A percentile compares a stretch with the other conserved stretches of the same genome.
Conservation (phyloP, 768 basidiomycete species). For the Suillus subaureus region DNA sequence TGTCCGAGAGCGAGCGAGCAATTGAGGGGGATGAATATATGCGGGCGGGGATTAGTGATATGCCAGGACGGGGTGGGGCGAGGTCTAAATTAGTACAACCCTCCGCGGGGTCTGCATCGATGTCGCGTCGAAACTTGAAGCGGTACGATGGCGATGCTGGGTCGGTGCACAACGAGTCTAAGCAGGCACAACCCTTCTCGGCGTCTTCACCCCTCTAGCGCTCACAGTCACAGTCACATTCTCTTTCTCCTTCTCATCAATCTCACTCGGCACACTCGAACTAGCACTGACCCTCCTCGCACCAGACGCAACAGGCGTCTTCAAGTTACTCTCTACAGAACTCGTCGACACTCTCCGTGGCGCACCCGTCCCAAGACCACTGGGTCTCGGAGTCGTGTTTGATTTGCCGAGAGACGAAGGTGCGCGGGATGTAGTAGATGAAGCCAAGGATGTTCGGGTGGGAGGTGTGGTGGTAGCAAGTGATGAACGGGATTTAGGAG, state of each 20-base stretch:
- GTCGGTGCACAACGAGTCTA: constrained; percentile 7
- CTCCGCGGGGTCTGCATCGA: background rate
- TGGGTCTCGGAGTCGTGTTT: constrained; percentile 16
- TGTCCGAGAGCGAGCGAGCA: background rate
- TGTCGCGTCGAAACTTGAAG: background rate
- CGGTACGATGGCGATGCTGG: background rate
- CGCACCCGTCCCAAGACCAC: constrained; percentile 10
- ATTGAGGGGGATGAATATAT: background rate
- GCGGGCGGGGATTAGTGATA: background rate
- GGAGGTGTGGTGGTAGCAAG: constrained; percentile 42
- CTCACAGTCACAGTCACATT: constrained; percentile 38
- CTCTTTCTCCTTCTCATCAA: constrained; percentile 69
- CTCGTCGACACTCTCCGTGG: constrained; percentile 34
- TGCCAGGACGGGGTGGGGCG: background rate
- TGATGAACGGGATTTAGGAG: constrained; percentile 36
- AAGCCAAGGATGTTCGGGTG: background rate
- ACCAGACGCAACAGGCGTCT: constrained; percentile 26
- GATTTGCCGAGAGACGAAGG: constrained; percentile 34
- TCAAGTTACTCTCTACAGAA: constrained; percentile 36
- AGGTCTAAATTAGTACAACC: background rate
- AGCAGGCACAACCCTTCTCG: constrained; percentile 22
- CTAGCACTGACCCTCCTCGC: constrained; percentile 38
- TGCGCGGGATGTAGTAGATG: constrained; percentile 22
- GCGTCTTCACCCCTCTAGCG: constrained; percentile 8
- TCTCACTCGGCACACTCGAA: constrained; percentile 43